Evolutionary conservation across 1,284 basidiomycete species (phyloP), one percentile per base, ranked within the genome.

Genomic region (Ustilago hordei): DNA sequence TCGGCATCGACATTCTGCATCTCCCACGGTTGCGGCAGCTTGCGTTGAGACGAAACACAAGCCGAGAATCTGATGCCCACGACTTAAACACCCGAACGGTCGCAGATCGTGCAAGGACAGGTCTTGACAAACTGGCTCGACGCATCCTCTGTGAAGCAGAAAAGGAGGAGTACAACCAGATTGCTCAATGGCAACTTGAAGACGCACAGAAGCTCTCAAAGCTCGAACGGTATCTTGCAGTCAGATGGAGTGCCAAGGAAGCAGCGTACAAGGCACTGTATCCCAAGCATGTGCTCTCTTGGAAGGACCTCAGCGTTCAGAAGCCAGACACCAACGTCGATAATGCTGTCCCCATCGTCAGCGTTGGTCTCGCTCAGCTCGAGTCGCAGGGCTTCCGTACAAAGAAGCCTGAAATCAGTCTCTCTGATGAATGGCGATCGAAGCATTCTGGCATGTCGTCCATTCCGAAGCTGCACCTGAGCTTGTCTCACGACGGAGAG

Each of bases 251-350:
- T 11, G 90, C 91, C 53, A 97, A 97, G 83, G 95, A 96, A 87
- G 93, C 95, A 0, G 91, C 92, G 0, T 95, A 95, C 88, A 96
- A 97, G 85, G 93, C 95, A 0, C 82, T 95, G 63, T 93, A 91
- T 79, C 91, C 92, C 2, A 69, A 80, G 31, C 81, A 89, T 47
- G 87, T 85, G 23, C 90, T 92, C n/a, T 90, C 89, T 2, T 95
- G 93, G 93, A 92, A 93, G 82, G 90, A 94, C 38, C 86, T 95
- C 60, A 81, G 86, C 35, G 67, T 88, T 36, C 47, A 41, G 43
- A 81, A 81, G 45, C 63, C 55, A 1, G 50, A 23, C 2, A 35
- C 59, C 1, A 15, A n/a, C 1, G 32, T 7, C n/a, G 3, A 50
- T 2, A 2, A 35, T 12, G 19, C 3, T 7, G 45, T 43, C 8